Conservation (phyloP, 495 filamentous ascomycete species). For the Penicillium lividum region DNA sequence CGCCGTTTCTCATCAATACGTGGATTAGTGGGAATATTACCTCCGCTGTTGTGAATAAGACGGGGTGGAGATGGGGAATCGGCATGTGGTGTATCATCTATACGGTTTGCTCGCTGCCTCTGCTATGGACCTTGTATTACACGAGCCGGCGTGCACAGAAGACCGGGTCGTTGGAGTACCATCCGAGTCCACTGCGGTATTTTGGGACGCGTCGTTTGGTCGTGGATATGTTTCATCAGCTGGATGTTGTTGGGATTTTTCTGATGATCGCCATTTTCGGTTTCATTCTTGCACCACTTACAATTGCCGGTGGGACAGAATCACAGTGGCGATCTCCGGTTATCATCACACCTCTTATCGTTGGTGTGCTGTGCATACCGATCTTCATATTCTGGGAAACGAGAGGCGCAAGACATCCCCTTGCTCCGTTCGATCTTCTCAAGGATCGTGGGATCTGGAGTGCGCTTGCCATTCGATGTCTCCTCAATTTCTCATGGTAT, state of each 20-base stretch:
- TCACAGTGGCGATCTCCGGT: conserved; percentile 9
- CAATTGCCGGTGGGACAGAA: conserved; percentile 10
- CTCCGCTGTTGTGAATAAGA: background rate
- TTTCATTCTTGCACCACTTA: conserved; percentile 13
- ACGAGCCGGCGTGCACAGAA: conserved; percentile 9
- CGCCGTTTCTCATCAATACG: conserved; percentile 12
- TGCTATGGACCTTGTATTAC: conserved; percentile 6
- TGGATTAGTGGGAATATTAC: conserved; percentile 16
- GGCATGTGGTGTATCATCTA: conserved; percentile 19
- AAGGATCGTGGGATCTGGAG: conserved; percentile 16
- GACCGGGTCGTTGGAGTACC: background rate
- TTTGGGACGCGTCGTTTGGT: background rate
- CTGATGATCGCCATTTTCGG: conserved; percentile 11
- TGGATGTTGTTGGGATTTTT: conserved; percentile 11
- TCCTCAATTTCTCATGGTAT: conserved; percentile 12
- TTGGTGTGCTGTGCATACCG: conserved; percentile 10
- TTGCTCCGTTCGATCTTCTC: conserved; percentile 9
- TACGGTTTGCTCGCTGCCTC: conserved; percentile 4
- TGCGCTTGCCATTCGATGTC: conserved; percentile 6
- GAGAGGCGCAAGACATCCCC: conserved; percentile 7
- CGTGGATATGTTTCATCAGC: conserved; percentile 9
- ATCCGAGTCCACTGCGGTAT: background rate
- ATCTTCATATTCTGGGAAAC: conserved; percentile 12
- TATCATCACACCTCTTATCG: conserved; percentile 7
- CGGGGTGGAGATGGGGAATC: conserved; percentile 13